Evolutionary conservation across 164 flowering plant genomes (phyloP).

Genomic region (Taxillus chinensis): DNA sequence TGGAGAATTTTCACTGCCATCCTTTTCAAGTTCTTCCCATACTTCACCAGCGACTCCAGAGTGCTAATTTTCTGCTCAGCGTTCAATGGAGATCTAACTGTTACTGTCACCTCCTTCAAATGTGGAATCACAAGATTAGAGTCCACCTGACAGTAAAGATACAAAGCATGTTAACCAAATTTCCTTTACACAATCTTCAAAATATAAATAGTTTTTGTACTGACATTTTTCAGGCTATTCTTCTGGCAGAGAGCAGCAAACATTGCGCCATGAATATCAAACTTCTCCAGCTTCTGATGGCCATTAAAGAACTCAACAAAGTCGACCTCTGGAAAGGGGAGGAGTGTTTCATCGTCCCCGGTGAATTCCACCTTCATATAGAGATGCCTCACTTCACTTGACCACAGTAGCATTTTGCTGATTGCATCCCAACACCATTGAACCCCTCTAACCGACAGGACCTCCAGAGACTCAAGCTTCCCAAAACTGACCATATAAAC

Average conservation of each 20-base stretch:
- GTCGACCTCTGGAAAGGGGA: conserved; percentile 79
- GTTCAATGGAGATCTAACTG: conserved; percentile 73
- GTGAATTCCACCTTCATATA: conserved; percentile 85
- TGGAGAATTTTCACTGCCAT: conserved; percentile 71
- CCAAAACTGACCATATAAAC: conserved; percentile 67
- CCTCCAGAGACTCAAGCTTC: conserved; percentile 60
- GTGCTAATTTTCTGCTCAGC: conserved; percentile 89
- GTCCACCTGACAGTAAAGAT: conserved; percentile 39
- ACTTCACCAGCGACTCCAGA: conserved; percentile 59
- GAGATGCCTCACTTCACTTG: conserved; percentile 70
- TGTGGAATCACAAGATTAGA: conserved; percentile 54
- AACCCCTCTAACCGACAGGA: conserved; percentile 59
- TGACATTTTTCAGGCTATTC: conserved; percentile 74
- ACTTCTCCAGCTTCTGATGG: conserved; percentile 57
- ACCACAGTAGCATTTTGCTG: conserved; percentile 51
- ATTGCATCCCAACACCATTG: conserved; percentile 93
- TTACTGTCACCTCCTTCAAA: conserved; percentile 56
- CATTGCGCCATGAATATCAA: conserved; percentile 93
- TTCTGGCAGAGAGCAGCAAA: conserved; percentile 89
- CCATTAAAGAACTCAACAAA: conserved; percentile 72
- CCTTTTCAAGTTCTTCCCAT: conserved; percentile 40
- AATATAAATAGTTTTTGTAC: conserved; percentile 2
- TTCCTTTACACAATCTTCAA: neutral
- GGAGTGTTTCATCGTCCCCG: conserved; percentile 48
- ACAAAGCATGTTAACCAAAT: neutral